Evolutionary conservation across 2,329 filamentous ascomycete species (phyloP).

Genomic region (Penicillium sp.): DNA sequence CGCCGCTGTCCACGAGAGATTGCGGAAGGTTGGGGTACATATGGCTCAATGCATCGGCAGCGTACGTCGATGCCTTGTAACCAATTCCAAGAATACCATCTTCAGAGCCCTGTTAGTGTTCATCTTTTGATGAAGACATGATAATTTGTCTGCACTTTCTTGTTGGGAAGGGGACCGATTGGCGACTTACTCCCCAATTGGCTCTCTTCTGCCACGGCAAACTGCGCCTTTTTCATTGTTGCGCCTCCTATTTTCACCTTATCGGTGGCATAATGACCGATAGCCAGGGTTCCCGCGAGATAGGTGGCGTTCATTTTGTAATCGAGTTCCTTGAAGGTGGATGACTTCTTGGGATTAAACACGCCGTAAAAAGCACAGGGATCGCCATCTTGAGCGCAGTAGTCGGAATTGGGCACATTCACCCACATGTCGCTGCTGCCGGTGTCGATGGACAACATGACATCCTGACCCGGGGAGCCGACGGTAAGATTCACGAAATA

Average conservation of each 20-base stretch:
- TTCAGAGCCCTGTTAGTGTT: background rate
- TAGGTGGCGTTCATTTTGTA: background rate
- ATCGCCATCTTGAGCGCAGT: slow-evolving; percentile 47
- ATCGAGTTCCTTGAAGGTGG: background rate
- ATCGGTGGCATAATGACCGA: background rate
- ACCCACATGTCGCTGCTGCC: slow-evolving; percentile 57
- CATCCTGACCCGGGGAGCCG: slow-evolving; percentile 48
- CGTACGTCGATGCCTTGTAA: background rate
- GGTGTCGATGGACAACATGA: slow-evolving; percentile 53
- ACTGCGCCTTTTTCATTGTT: background rate
- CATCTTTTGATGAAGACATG: too few species aligned
- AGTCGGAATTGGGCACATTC: slow-evolving; percentile 56
- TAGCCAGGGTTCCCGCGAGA: background rate
- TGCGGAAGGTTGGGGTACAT: slow-evolving; percentile 62
- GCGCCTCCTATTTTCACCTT: background rate
- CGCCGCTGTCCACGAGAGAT: slow-evolving; percentile 52
- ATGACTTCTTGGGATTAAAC: background rate
- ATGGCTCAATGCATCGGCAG: slow-evolving; percentile 18
- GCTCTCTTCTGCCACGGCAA: background rate
- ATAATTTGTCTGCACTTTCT: too few species aligned
- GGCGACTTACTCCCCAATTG: background rate
- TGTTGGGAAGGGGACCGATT: too few species aligned
- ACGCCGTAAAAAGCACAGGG: background rate
- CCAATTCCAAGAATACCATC: background rate
- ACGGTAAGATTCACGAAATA: slow-evolving; percentile 23